Percentiles rank a stretch among this genome's conserved stretches.
phyloP scores from a whole-genome alignment of 78 protist species.

The Cavenderia fasciculata region DNA sequence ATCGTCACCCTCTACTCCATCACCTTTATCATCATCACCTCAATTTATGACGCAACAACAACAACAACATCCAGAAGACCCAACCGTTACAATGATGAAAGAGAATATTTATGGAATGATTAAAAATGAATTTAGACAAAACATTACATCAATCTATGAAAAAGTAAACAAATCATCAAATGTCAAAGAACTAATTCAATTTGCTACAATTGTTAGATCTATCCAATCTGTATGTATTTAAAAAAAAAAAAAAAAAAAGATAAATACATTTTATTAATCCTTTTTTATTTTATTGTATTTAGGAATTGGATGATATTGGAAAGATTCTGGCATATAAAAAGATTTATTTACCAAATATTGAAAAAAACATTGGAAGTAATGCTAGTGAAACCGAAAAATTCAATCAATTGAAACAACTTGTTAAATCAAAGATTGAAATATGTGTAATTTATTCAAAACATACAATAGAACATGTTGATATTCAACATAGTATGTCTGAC shows the following conservation, averaged over 20 bases:
- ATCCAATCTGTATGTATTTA: background rate
- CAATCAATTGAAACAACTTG: background rate
- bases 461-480: conserved; percentile 7
- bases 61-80: background rate
- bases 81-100: background rate
- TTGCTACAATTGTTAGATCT: background rate
- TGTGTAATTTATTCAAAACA: background rate
- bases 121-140: background rate
- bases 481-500: too few relatives aligned
- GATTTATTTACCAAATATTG: background rate
- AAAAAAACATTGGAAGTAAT: background rate
- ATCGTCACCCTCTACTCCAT: background rate
- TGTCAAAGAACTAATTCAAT: background rate
- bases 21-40: background rate
- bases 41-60: background rate
- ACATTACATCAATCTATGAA: background rate
- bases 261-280: too few relatives aligned
- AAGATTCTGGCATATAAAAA: background rate
- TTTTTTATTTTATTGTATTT: background rate
- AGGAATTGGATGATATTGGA: background rate
- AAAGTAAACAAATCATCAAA: background rate
- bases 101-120: background rate
- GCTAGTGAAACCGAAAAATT: background rate
- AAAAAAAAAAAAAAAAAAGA: background rate
- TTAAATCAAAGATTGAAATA: conserved; percentile 21